Base-by-base conservation (phyloP, 352 stramenopile genomes). In the Globisporangium takayamanum region DNA sequence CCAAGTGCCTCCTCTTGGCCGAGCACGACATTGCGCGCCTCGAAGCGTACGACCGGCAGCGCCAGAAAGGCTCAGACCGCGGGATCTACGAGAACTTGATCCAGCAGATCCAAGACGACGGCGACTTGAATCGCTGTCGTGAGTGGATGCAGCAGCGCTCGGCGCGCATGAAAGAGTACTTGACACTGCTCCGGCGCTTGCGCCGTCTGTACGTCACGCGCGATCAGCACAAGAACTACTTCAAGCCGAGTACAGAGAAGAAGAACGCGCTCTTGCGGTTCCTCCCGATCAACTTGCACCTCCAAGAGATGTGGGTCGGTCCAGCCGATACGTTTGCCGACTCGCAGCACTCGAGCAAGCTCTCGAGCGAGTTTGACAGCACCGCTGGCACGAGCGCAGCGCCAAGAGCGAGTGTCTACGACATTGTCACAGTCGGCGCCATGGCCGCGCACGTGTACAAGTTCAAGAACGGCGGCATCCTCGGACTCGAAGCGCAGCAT, bases 21-120 rank as follows among this genome's bases (percentile, higher is more conserved):
- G 70, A 93, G 57, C 86, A 81, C 48, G 85, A 94, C 28, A 73
- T 92, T 18, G 79, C 79, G 14, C 79, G 82, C 16, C 69, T 94
- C 5, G 80, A 92, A 55, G 80, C 83, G 25, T 92, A 87, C 56
- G 85, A 94, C 52, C 70, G 69, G 1, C 74, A 89, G 53, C 79
- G 84, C 12, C 78, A 89, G 60, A 92, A 93, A 61, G 83, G 81
- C 3, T 87, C 77, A 0, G 82, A 91, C 48, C 77, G 85, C 49
- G 80, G 81, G 26, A 90, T 94, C 28, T 94, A 94, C 60, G 85
- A 92, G 65, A 94, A 94, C 59, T 58, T 94, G 61, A 92, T 93
- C 53, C 79, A 94, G 62, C 85, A 94, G 59, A 94, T 94, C 48
- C 85, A 94, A 59, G 82, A 92, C 48, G 85, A 94, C 36, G 85